Evolutionary conservation across 345 rosid genomes (phyloP).

Genomic region (Gossypium mustelinum): DNA sequence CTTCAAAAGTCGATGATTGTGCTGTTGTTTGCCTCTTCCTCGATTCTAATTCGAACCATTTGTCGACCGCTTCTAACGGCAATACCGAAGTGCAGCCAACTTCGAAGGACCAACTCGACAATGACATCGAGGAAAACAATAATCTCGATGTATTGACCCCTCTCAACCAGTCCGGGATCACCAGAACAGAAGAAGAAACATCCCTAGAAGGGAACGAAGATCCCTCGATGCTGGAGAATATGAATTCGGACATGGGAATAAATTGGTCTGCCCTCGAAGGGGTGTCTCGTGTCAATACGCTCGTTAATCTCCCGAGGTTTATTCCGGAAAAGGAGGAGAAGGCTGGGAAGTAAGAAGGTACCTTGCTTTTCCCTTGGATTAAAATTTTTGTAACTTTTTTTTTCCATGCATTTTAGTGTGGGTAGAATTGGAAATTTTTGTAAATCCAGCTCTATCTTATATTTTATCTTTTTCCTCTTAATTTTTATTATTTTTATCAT

Average conservation of each 20-base stretch:
- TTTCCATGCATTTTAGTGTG: conserved; percentile 37
- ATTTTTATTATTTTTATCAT: neutral
- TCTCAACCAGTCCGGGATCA: conserved; percentile 36
- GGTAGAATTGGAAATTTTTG: conserved; percentile 46
- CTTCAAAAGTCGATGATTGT: conserved; percentile 93
- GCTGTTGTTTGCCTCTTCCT: conserved; percentile 96
- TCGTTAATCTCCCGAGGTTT: conserved; percentile 72
- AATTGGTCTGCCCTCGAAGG: conserved; percentile 98
- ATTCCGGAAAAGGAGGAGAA: conserved; percentile 53
- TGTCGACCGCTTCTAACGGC: conserved; percentile 40
- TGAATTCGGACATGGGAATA: conserved; percentile 36
- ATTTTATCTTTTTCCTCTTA: neutral
- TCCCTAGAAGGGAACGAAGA: conserved; percentile 34
- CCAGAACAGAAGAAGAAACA: conserved; percentile 35
- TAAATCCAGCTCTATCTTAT: conserved; percentile 21
- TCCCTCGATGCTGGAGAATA: conserved; percentile 33
- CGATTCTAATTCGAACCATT: conserved; percentile 32
- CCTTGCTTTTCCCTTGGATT: neutral
- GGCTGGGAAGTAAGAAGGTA: conserved; percentile 13
- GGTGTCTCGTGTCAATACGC: conserved; percentile 85
- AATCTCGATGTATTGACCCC: conserved; percentile 25
- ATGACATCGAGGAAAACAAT: conserved; percentile 27
- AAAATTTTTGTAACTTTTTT: neutral
- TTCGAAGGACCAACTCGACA: conserved; percentile 24
- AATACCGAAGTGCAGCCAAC: conserved; percentile 32